Base-by-base conservation (phyloP, 176 grass and related monocot genomes). In the Bolboschoenus planiculmis region DNA sequence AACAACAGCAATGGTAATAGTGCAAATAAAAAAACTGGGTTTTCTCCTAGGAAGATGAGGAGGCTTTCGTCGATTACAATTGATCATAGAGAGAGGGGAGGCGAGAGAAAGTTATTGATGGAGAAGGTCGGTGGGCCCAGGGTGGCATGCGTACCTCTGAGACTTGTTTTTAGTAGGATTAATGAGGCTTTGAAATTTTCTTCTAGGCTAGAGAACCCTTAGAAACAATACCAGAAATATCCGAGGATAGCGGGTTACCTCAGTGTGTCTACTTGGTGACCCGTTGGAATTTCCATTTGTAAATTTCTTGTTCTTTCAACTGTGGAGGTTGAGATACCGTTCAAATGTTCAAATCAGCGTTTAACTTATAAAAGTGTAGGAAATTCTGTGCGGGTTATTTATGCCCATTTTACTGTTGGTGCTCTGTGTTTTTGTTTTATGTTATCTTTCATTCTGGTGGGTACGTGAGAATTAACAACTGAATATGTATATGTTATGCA, bases 141-240 rank as follows among this genome's bases (percentile, higher is more conserved):
- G 3, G 88, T 96, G 2, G 88, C 93, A 0, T 99, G 93, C 39
- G 90, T 96, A 29, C 97, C 97, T 1, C 86, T 99, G 68, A 90
- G 97, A 56, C 88, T 96, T 29, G 97, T 96, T 86, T 99, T 99
- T 85, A 99, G 97, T 90, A 93, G 97, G 86, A 96, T 96, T 79
- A 93, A 93, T 60, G 97, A 99, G 84, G 93, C 91, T 36, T 68
- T 99, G 84, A 95, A 70, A 33, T 99, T 86, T 75, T 81, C 85
- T n/a, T 63, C 79, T 77, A 91, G 88, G 79, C 80, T 86, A 83
- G 86, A 87, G 79, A 95, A 95, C 58, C 66, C 78, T 70, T 66
- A 82, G 63, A 64, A 83, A 84, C 47, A 29, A 42, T 37, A 36
- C 31, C 16, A n/a, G 65, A 18, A 65, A 53, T n/a, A 15, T 48